These are phyloP conservation scores for Apiospora malaysiana DNA, from an alignment of 2,329 filamentous ascomycete genomes.

Conservation along the genomic window DNA sequence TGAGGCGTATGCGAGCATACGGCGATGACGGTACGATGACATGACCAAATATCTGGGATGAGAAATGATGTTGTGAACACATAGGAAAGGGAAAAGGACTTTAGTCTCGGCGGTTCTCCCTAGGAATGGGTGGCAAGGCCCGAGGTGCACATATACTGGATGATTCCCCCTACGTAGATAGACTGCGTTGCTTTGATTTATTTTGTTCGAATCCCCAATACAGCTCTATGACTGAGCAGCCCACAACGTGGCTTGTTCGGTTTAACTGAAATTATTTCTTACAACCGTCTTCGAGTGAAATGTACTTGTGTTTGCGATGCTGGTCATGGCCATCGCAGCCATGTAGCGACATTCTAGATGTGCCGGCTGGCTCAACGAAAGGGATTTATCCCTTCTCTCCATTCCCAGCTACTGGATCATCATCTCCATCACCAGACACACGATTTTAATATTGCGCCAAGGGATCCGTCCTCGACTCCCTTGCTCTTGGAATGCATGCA, in stretches of 20 bases:
- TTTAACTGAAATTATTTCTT: not conserved
- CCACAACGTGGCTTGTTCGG: not conserved
- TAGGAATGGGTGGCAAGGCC: slow-evolving; percentile 19
- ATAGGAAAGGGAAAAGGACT: slow-evolving; percentile 18
- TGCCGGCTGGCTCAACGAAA: too few species aligned
- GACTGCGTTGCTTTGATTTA: slow-evolving; percentile 20
- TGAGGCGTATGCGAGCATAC: slow-evolving; percentile 4
- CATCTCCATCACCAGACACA: too few species aligned
- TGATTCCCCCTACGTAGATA: slow-evolving; percentile 24
- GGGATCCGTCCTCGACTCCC: too few species aligned
- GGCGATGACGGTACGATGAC: slow-evolving; percentile 22
- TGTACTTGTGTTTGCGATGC: not conserved
- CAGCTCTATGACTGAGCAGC: not conserved
- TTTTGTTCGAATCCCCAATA: slow-evolving; percentile 4
- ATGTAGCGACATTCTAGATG: too few species aligned
- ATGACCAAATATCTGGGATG: slow-evolving; percentile 19
- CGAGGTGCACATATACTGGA: slow-evolving; percentile 22
- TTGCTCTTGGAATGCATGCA: too few species aligned
- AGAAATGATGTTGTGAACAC: slow-evolving; percentile 14
- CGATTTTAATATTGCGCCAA: too few species aligned
- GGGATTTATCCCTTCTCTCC: too few species aligned
- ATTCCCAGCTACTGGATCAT: too few species aligned
- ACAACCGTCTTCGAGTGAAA: not conserved
- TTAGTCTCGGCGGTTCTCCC: slow-evolving; percentile 8
- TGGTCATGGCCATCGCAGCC: too few species aligned